Conservation (phyloP, 495 filamentous ascomycete genomes). For the Penicillium nucicola region DNA sequence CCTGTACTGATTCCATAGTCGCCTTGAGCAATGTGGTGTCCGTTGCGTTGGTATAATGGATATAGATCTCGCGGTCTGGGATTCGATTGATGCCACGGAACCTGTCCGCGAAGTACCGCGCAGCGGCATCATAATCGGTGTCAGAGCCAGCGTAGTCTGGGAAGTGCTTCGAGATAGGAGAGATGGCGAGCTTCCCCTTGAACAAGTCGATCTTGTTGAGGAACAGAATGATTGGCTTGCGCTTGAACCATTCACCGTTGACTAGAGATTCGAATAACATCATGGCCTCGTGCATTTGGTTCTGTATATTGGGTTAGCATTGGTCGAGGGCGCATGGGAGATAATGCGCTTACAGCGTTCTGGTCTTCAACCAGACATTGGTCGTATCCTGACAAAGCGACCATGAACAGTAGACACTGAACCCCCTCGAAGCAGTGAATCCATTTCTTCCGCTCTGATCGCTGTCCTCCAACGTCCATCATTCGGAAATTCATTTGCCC, state of each 20-base stretch:
- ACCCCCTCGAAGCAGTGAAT: conserved; percentile 99
- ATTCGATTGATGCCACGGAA: conserved; percentile 85
- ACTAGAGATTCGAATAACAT: conserved; percentile 98
- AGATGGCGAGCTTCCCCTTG: conserved; percentile 77
- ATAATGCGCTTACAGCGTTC: conserved; percentile 70
- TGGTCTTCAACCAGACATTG: conserved; percentile 97
- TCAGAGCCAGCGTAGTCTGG: conserved; percentile 74
- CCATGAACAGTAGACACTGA: conserved; percentile 87
- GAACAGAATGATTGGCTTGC: conserved; percentile 94
- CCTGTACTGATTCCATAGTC: conserved; percentile 95
- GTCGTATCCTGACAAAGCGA: conserved; percentile 95
- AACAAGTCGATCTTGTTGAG: conserved; percentile 99
- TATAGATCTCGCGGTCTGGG: conserved; percentile 84
- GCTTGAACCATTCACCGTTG: conserved; percentile 96
- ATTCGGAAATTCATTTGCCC: conserved; percentile 95
- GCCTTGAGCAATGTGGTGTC: conserved; percentile 95
- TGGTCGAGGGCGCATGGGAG: background rate
- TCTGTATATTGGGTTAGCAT: conserved; percentile 48
- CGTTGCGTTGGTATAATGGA: conserved; percentile 91
- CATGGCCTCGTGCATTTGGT: conserved; percentile 99
- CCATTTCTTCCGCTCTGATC: conserved; percentile 99
- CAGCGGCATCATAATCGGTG: conserved; percentile 57
- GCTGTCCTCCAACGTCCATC: conserved; percentile 97
- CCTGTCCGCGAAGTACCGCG: conserved; percentile 85
- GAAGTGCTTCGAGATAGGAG: conserved; percentile 86